These are phyloP conservation scores for Saccharum officinarum DNA, from an alignment of 176 grass and related monocot genomes.

Conservation along the genomic window DNA sequence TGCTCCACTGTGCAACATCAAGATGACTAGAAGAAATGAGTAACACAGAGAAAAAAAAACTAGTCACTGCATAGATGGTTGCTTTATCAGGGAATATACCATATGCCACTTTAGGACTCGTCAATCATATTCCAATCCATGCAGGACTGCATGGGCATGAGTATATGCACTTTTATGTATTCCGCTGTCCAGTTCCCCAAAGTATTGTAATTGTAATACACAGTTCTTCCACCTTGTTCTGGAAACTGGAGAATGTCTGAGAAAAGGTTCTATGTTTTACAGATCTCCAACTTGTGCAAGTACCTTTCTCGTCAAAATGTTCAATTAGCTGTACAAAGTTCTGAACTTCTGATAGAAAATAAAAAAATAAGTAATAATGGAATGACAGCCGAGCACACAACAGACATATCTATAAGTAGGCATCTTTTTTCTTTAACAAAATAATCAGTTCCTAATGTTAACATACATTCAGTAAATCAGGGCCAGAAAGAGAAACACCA, in stretches of 20 bases:
- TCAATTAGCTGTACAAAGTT: constrained; percentile 38
- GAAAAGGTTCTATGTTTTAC: constrained; percentile 11
- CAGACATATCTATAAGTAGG: constrained; percentile 24
- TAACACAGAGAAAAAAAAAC: background rate
- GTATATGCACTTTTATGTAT: constrained; percentile 28
- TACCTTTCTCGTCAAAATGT: background rate
- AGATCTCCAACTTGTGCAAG: background rate
- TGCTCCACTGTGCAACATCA: constrained; percentile 13
- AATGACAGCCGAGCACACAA: constrained; percentile 14
- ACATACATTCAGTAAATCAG: constrained; percentile 36
- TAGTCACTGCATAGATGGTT: constrained; percentile 5
- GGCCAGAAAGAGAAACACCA: constrained; percentile 32
- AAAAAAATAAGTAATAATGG: background rate
- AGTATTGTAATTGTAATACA: constrained; percentile 29
- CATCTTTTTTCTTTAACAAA: constrained; percentile 5
- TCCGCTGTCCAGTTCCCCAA: constrained; percentile 1
- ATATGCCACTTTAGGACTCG: constrained; percentile 1
- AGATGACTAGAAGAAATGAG: constrained; percentile 22
- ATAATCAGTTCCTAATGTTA: constrained; percentile 35
- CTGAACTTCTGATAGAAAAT: background rate
- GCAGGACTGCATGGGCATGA: background rate
- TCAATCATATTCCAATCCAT: constrained; percentile 1
- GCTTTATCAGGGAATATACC: constrained; percentile 20
- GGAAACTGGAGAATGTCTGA: constrained; percentile 15
- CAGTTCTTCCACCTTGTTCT: background rate